These are phyloP conservation scores for Fusarium chlamydosporum DNA, from an alignment of 2,329 filamentous ascomycete species.

Conservation along the genomic window DNA sequence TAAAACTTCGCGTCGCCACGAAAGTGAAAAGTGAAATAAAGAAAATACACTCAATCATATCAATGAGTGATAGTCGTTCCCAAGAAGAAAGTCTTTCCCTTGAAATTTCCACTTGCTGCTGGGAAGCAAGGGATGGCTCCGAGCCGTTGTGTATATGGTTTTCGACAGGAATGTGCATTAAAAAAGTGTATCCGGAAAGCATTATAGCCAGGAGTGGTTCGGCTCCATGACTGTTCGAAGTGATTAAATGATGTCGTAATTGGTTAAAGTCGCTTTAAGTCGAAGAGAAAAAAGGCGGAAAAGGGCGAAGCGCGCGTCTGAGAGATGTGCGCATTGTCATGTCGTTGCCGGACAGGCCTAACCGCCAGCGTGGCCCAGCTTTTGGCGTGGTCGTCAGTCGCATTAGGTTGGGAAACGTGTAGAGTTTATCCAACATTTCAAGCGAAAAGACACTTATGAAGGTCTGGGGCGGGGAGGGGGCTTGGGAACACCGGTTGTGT, in stretches of 20 bases:
- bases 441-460: conserved; percentile 51
- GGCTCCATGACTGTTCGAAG: conserved; percentile 39
- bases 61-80: conserved; percentile 34
- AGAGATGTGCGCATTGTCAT: conserved; percentile 26
- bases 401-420: conserved; percentile 34
- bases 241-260: conserved; percentile 48
- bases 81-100: conserved; percentile 39
- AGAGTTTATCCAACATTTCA: conserved; percentile 43
- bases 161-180: conserved; percentile 56
- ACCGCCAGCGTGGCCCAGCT: conserved; percentile 43
- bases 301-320: conserved; percentile 22
- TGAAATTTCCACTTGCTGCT: conserved; percentile 54
- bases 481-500: conserved; percentile 65
- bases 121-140: conserved; percentile 57
- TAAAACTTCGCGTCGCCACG: conserved; percentile 31
- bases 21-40: conserved; percentile 23
- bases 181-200: conserved; percentile 53
- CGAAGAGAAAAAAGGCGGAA: conserved; percentile 41
- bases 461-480: conserved; percentile 61
- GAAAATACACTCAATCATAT: conserved; percentile 32
- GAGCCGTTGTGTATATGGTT: conserved; percentile 56
- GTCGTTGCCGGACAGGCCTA: conserved; percentile 39
- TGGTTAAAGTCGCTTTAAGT: conserved; percentile 42
- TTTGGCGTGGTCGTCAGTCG: conserved; percentile 39
- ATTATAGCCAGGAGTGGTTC: conserved; percentile 48